phyloP scores from a whole-genome alignment of 2,329 filamentous ascomycete species.

The Clonostachys byssicola region DNA sequence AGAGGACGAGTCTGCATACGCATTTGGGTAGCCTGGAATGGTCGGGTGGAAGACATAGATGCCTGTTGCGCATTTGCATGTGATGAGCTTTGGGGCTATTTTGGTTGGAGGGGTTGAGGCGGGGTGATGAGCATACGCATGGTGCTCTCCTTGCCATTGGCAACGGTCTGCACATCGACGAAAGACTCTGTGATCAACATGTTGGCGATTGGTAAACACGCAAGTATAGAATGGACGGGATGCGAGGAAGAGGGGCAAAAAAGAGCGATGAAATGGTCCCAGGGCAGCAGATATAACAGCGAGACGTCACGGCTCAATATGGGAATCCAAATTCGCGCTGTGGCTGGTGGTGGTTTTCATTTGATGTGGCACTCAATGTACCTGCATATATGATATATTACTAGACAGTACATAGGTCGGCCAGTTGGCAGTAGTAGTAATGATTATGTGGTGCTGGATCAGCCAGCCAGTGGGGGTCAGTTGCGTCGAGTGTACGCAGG shows the following conservation, averaged over 20 bases:
- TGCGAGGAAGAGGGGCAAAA: too few relatives aligned
- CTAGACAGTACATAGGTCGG: too few relatives aligned
- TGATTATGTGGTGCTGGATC: too few relatives aligned
- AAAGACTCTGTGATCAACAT: constrained; percentile 54
- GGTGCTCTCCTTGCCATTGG: constrained; percentile 47
- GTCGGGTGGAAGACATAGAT: constrained; percentile 87
- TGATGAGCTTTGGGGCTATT: neutral
- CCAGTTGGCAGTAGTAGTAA: too few relatives aligned
- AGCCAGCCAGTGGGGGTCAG: too few relatives aligned
- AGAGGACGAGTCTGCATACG: constrained; percentile 42
- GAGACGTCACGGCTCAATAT: too few relatives aligned
- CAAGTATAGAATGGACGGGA: neutral
- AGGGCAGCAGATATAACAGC: too few relatives aligned
- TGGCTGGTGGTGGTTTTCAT: neutral
- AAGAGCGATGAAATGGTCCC: too few relatives aligned
- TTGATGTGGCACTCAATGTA: neutral
- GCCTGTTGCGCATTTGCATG: constrained; percentile 43
- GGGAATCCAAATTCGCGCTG: too few relatives aligned
- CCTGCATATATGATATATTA: too few relatives aligned
- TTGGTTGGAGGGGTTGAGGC: constrained; percentile 1
- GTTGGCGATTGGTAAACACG: constrained; percentile 3
- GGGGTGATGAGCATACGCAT: constrained; percentile 37
- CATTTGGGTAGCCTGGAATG: constrained; percentile 81
- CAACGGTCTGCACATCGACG: constrained; percentile 43
- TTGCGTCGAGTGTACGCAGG: too few relatives aligned